Evolutionary conservation across 2,329 filamentous ascomycete species (phyloP), one percentile per base, ranked within the genome.

Genomic region (Sclerotinia nivalis): DNA sequence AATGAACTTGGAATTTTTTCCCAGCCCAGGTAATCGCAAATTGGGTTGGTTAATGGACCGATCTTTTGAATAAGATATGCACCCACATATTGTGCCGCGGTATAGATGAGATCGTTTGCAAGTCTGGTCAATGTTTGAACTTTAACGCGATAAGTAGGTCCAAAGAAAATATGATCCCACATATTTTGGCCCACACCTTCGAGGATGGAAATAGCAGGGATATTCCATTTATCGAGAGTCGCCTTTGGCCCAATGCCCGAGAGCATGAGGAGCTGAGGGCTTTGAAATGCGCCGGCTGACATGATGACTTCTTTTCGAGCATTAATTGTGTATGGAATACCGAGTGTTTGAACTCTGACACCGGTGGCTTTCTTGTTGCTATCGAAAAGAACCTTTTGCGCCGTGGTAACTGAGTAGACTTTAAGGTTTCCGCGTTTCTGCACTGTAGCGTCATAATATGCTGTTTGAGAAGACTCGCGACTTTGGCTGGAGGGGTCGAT

Each of bases 101-200:
- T 59, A n/a, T 67, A 59, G 37, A 67, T 13, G n/a, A 67, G 28
- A 12, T 67, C 65, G 6, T 58, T 58, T 28, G 37, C 40, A 22
- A 45, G 37, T 45, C 40, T 25, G 2, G 65, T 66, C 4, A 66
- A 34, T 15, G 49, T 66, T 10, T 66, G 52, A 15, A 67, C 52
- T 28, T 62, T 40, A 0, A 62, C 56, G 3, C 58, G 55, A 54
- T 61, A 62, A 8, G n/a, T 61, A 10, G 66, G 56, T 4, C 56
- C 66, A 31, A 62, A 43, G 31, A 68, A 45, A 18, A 62, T 31
- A 34, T 68, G 66, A 43, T 68, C 84, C 70, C 80, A 80, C 72
- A 87, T 79, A 68, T 84, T 83, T 73, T 85, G 79, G 7, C 85
- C 86, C 1, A 87, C 85, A 1, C 84, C 84, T 0, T 82, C 81